These are phyloP conservation scores for Polygonum maritimum DNA, from an alignment of 148 eudicot species.

Conservation along the genomic window DNA sequence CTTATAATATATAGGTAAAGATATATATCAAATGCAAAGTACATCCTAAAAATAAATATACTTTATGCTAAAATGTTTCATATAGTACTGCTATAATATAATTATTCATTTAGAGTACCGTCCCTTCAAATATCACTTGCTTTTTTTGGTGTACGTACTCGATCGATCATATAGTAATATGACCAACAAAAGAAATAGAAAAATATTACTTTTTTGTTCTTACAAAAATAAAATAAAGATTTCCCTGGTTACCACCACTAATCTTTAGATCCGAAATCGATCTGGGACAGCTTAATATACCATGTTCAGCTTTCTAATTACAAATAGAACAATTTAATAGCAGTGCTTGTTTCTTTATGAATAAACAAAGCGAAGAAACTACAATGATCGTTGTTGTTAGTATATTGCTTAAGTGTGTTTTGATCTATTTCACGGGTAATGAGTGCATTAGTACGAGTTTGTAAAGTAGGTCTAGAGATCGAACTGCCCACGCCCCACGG, in stretches of 20 bases:
- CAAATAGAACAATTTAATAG: background rate
- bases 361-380: background rate
- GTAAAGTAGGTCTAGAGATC: background rate
- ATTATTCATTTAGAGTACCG: background rate
- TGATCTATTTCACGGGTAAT: background rate
- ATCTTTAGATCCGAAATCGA: background rate
- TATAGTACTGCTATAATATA: background rate
- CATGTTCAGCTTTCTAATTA: background rate
- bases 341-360: background rate
- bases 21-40: background rate
- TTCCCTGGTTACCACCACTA: background rate
- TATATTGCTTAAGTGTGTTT: background rate
- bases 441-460: background rate
- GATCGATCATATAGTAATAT: background rate
- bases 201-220: background rate
- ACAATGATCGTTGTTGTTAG: background rate
- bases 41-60: background rate
- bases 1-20: background rate
- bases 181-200: background rate
- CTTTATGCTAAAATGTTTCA: background rate
- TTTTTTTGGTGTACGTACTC: background rate
- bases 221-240: background rate
- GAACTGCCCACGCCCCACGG: slow-evolving; percentile 7
- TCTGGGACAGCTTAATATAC: background rate
- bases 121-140: background rate